phyloP scores from a whole-genome alignment of 2,329 filamentous ascomycete genomes.

The Exophiala xenobiotica region DNA sequence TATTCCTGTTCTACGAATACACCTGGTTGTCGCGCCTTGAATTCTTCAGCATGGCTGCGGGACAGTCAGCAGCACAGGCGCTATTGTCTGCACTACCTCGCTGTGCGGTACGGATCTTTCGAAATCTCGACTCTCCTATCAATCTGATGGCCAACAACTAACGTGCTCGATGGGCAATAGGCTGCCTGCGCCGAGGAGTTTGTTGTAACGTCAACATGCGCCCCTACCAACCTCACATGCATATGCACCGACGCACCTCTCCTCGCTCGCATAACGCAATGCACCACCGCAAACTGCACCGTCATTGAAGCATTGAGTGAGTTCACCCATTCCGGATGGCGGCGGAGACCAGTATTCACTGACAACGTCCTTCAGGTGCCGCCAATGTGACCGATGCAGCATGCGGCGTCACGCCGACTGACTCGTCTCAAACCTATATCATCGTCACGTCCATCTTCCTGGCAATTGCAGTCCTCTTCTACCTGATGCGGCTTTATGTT shows the following conservation, averaged over 20 bases:
- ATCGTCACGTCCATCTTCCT: slow-evolving; percentile 3
- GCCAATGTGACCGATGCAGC: background rate
- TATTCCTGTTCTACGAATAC: background rate
- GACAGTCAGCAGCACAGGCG: background rate
- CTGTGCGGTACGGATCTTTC: slow-evolving; percentile 1
- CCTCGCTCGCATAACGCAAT: slow-evolving; percentile 29
- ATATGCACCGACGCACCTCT: slow-evolving; percentile 33
- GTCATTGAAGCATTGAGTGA: slow-evolving; percentile 32
- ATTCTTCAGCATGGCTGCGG: background rate
- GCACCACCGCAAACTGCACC: slow-evolving; percentile 34
- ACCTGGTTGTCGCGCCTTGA: background rate
- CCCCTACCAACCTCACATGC: slow-evolving; percentile 31
- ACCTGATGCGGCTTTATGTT: slow-evolving; percentile 1
- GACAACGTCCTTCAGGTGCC: background rate
- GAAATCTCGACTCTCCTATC: background rate
- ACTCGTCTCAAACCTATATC: slow-evolving; percentile 1
- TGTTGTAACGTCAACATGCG: slow-evolving; percentile 21
- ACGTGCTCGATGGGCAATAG: background rate
- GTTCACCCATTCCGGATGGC: background rate
- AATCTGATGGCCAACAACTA: background rate
- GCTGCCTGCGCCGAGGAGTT: slow-evolving; percentile 13
- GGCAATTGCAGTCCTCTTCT: slow-evolving; percentile 3
- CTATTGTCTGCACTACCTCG: background rate
- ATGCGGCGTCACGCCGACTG: background rate
- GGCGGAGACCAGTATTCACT: background rate